phyloP scores from a whole-genome alignment of 257 asterid species.

The Gentiana dahurica region DNA sequence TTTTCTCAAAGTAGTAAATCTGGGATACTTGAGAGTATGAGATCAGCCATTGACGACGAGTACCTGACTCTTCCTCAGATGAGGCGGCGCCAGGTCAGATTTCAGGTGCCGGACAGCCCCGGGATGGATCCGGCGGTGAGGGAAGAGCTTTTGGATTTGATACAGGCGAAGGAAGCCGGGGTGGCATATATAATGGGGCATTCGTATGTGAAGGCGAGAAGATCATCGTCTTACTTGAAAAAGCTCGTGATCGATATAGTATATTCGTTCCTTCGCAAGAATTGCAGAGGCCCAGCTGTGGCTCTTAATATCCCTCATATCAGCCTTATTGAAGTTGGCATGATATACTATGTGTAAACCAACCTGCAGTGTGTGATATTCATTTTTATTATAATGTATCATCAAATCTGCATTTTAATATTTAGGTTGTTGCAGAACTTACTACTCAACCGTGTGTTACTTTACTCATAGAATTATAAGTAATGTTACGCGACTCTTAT shows the following conservation, averaged over 20 bases:
- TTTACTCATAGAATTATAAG: too few species aligned
- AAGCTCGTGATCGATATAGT: slow-evolving; percentile 23
- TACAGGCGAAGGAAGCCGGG: slow-evolving; percentile 33
- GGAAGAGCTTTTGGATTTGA: slow-evolving; percentile 16
- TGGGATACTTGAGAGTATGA: too few species aligned
- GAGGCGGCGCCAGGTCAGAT: neutral
- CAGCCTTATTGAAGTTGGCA: slow-evolving; percentile 32
- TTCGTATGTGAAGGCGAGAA: slow-evolving; percentile 24
- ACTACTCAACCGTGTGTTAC: too few species aligned
- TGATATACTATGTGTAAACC: slow-evolving; percentile 23
- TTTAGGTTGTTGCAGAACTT: too few species aligned
- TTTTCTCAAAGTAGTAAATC: too few species aligned
- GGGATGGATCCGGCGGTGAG: slow-evolving; percentile 6
- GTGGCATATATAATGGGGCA: slow-evolving; percentile 34
- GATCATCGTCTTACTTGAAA: slow-evolving; percentile 30
- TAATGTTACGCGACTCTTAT: too few species aligned
- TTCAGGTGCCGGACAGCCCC: neutral
- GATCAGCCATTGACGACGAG: too few species aligned
- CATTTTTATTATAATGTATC: too few species aligned
- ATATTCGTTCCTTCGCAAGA: slow-evolving; percentile 28
- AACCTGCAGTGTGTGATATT: too few species aligned
- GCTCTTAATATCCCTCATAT: slow-evolving; percentile 28
- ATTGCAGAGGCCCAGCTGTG: slow-evolving; percentile 27
- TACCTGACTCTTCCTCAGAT: neutral
- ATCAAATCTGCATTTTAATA: too few species aligned